A percentile compares a stretch with the other conserved stretches of the same genome.
phyloP scores from a whole-genome alignment of 192 early-diverging fungal genomes.

The Gigaspora rosea region DNA sequence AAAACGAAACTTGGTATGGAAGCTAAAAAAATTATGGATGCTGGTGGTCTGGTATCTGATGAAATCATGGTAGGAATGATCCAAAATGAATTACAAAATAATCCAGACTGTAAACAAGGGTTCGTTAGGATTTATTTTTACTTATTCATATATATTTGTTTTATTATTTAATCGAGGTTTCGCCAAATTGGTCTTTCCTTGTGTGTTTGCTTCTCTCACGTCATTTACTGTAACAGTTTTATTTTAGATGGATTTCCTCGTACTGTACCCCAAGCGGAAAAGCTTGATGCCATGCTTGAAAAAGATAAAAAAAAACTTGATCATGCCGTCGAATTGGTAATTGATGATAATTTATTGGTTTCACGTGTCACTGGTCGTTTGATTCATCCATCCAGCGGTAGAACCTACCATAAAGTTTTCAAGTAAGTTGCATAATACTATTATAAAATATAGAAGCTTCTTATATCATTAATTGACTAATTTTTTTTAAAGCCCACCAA shows the following conservation, averaged over 20 bases:
- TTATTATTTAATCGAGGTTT: neutral
- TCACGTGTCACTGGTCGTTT: slow-evolving; percentile 95
- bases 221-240: slow-evolving; percentile 55
- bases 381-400: slow-evolving; percentile 91
- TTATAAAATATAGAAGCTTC: neutral
- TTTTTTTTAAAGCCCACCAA: slow-evolving; percentile 70
- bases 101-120: slow-evolving; percentile 95
- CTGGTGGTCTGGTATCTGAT: slow-evolving; percentile 94
- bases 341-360: slow-evolving; percentile 92
- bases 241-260: slow-evolving; percentile 99
- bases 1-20: slow-evolving; percentile 91
- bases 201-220: neutral
- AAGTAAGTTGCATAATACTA: slow-evolving; percentile 39
- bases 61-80: slow-evolving; percentile 99
- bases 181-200: neutral
- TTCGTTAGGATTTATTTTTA: slow-evolving; percentile 34
- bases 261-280: slow-evolving; percentile 96
- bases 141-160: neutral
- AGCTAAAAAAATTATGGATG: slow-evolving; percentile 99
- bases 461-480: neutral
- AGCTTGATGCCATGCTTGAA: slow-evolving; percentile 95
- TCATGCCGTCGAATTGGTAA: slow-evolving; percentile 88
- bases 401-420: slow-evolving; percentile 97
- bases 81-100: slow-evolving; percentile 92
- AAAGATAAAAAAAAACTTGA: slow-evolving; percentile 75